A percentile compares a stretch with the other conserved stretches of the same genome.
These are phyloP conservation scores for Geotrichum histeridarum DNA, from an alignment of 1,139 yeast genomes.

Conservation along the genomic window DNA sequence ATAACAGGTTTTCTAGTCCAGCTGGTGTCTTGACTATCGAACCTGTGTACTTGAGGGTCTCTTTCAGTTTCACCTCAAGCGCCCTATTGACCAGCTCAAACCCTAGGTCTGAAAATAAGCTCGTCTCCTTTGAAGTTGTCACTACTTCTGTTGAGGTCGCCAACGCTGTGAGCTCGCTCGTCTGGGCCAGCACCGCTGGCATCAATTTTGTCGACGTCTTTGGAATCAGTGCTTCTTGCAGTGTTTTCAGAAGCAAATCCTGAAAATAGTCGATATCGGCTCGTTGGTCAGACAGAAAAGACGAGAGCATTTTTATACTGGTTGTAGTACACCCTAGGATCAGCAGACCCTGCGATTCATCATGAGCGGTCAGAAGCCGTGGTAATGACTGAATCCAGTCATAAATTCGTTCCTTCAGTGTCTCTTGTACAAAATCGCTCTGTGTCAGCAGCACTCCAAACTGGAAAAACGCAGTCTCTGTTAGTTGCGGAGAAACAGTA, in stretches of 20 bases:
- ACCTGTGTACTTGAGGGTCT: slow-evolving; percentile 1
- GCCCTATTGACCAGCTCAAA: slow-evolving; percentile 4
- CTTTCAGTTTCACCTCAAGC: slow-evolving; percentile 6
- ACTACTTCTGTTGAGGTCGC: slow-evolving; percentile 5
- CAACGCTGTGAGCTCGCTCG: slow-evolving; percentile 6
- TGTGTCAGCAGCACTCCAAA: slow-evolving; percentile 10
- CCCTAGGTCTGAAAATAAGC: slow-evolving; percentile 6
- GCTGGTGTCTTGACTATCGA: neutral
- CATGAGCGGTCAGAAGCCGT: slow-evolving; percentile 29
- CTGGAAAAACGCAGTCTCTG: slow-evolving; percentile 6
- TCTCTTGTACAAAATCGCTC: neutral
- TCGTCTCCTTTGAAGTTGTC: neutral
- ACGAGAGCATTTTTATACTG: slow-evolving; percentile 22
- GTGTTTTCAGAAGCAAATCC: neutral
- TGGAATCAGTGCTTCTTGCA: slow-evolving; percentile 2
- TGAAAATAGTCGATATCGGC: slow-evolving; percentile 12
- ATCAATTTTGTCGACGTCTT: slow-evolving; percentile 5
- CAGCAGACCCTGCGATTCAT: slow-evolving; percentile 26
- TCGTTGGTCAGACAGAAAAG: neutral
- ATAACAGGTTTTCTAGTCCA: slow-evolving; percentile 10
- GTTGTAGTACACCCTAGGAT: slow-evolving; percentile 23
- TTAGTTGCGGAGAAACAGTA: neutral
- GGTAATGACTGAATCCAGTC: slow-evolving; percentile 35
- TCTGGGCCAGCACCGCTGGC: slow-evolving; percentile 9
- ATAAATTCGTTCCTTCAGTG: slow-evolving; percentile 26